phyloP scores from a whole-genome alignment of 2,329 filamentous ascomycete genomes.

The Fulvia fulva region DNA sequence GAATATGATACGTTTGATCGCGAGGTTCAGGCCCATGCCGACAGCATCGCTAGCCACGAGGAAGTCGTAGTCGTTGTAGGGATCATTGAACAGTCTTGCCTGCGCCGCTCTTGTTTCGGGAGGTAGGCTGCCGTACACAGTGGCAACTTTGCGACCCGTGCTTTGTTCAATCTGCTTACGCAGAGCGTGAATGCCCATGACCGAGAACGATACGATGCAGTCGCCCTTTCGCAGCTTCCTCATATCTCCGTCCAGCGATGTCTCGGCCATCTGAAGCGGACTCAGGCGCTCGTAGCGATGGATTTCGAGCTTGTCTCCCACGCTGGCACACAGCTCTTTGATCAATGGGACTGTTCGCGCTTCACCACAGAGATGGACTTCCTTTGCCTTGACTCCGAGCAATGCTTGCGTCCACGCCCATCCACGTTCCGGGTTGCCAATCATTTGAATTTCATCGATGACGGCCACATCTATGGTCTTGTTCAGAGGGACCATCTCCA shows the following conservation, averaged over 20 bases:
- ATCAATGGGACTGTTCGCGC: slow-evolving; percentile 76
- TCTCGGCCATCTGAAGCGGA: slow-evolving; percentile 62
- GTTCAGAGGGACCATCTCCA: slow-evolving; percentile 74
- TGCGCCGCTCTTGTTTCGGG: slow-evolving; percentile 91
- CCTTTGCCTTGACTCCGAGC: slow-evolving; percentile 78
- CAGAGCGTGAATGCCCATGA: slow-evolving; percentile 74
- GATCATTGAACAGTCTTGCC: slow-evolving; percentile 90
- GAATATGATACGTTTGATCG: slow-evolving; percentile 84
- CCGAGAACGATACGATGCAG: slow-evolving; percentile 81
- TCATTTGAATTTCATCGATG: slow-evolving; percentile 99
- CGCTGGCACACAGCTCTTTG: slow-evolving; percentile 67
- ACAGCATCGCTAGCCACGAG: slow-evolving; percentile 93
- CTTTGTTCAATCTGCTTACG: slow-evolving; percentile 70
- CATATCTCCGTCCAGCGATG: slow-evolving; percentile 62
- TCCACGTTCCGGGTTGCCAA: slow-evolving; percentile 72
- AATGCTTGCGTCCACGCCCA: slow-evolving; percentile 94
- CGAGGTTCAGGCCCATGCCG: slow-evolving; percentile 92
- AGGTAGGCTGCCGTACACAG: slow-evolving; percentile 87
- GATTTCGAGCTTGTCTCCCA: slow-evolving; percentile 77
- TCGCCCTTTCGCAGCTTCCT: slow-evolving; percentile 77
- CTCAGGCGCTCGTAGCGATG: slow-evolving; percentile 82
- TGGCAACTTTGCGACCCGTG: slow-evolving; percentile 78
- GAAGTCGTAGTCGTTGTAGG: slow-evolving; percentile 90
- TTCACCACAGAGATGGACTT: slow-evolving; percentile 92
- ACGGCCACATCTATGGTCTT: slow-evolving; percentile 79